Percentiles rank a stretch among this genome's conserved stretches.
phyloP scores from a whole-genome alignment of 345 rosid genomes.

The Trapa bicornis region DNA sequence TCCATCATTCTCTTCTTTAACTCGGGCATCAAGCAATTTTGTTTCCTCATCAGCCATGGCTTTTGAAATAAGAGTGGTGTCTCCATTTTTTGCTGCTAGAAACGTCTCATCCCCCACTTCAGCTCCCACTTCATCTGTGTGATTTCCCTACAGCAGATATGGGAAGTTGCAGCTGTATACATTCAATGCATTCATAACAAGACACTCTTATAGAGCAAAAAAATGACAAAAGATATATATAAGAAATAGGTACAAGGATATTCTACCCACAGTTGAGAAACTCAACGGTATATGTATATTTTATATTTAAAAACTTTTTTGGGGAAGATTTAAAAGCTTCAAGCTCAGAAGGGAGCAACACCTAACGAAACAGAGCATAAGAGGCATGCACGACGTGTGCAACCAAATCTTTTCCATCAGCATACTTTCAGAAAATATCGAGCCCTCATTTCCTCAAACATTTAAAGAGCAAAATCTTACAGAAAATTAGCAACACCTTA shows the following conservation, averaged over 20 bases:
- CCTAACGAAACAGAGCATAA: neutral
- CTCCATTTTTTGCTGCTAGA: slow-evolving; percentile 34
- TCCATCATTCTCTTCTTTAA: slow-evolving; percentile 27
- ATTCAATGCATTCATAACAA: neutral
- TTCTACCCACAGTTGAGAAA: neutral
- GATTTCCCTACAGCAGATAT: slow-evolving; percentile 17
- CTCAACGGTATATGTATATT: neutral
- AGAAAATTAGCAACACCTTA: slow-evolving; percentile 7
- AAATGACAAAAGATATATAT: neutral
- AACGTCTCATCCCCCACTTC: slow-evolving; percentile 24
- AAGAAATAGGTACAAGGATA: too few species aligned
- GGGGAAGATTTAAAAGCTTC: too few species aligned
- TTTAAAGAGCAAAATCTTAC: neutral
- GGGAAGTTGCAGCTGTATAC: neutral
- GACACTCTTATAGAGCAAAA: neutral
- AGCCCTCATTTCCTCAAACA: neutral
- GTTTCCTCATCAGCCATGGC: slow-evolving; percentile 64
- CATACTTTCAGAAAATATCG: neutral
- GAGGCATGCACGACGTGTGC: neutral
- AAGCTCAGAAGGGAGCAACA: neutral
- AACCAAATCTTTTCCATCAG: neutral
- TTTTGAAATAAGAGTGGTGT: slow-evolving; percentile 33
- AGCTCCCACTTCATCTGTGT: slow-evolving; percentile 15
- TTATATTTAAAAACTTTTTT: too few species aligned
- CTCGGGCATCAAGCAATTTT: slow-evolving; percentile 37